Evolutionary conservation across 768 basidiomycete species (phyloP).

Genomic region (Mycena belliarum): DNA sequence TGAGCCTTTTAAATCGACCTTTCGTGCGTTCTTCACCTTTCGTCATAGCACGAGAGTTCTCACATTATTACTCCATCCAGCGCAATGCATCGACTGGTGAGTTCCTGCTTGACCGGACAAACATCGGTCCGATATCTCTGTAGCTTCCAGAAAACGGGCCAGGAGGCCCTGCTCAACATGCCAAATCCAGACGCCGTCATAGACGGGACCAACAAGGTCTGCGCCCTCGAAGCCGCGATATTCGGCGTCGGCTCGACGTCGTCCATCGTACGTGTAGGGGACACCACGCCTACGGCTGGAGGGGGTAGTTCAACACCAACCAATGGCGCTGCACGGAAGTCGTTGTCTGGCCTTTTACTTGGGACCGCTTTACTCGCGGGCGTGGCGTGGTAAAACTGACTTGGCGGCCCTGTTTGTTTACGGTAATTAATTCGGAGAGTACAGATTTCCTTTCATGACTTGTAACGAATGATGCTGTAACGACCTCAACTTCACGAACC

Average conservation of each 20-base stretch:
- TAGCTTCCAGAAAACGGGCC: slow-evolving; percentile 61
- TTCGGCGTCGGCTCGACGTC: slow-evolving; percentile 50
- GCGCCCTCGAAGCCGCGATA: slow-evolving; percentile 51
- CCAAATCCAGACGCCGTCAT: slow-evolving; percentile 50
- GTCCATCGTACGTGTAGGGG: slow-evolving; percentile 23
- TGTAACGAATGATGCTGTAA: slow-evolving; percentile 3
- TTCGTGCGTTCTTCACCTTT: slow-evolving; percentile 16
- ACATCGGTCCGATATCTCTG: background rate
- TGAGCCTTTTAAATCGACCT: slow-evolving; percentile 43
- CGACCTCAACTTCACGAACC: slow-evolving; percentile 10
- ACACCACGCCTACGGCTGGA: background rate
- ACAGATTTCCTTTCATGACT: background rate
- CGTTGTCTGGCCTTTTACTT: background rate
- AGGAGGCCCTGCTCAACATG: slow-evolving; percentile 50
- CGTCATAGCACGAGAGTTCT: slow-evolving; percentile 32
- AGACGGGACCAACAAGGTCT: slow-evolving; percentile 51
- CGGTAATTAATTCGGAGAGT: background rate
- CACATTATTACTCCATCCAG: slow-evolving; percentile 22
- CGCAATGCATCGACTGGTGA: slow-evolving; percentile 71
- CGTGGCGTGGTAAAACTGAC: background rate
- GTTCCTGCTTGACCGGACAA: slow-evolving; percentile 14
- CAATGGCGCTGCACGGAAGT: background rate
- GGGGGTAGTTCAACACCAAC: background rate
- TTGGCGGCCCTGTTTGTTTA: background rate
- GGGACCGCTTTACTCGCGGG: background rate